Conservation (phyloP, 2,329 filamentous ascomycete genomes). For the Claviceps paspali region DNA sequence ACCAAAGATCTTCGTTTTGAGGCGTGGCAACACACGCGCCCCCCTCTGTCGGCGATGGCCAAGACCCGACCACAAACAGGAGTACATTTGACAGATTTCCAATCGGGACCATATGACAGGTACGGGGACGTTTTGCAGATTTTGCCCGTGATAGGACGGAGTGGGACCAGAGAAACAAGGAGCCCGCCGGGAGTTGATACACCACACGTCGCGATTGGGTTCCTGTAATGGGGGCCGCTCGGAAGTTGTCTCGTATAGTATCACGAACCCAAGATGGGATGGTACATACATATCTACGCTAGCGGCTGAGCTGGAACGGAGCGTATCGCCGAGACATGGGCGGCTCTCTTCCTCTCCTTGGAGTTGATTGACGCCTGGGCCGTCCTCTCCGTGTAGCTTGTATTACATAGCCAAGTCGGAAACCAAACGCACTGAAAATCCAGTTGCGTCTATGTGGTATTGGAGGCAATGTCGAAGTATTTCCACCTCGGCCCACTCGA, state of each 20-base stretch:
- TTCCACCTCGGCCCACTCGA: no score
- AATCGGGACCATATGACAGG: not conserved
- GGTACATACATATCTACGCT: not conserved
- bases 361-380: not conserved
- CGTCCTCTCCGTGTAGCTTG: not conserved
- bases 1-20: not conserved
- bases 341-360: not conserved
- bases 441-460: no score
- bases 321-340: not conserved
- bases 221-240: not conserved
- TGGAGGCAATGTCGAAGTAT: no score
- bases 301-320: not conserved
- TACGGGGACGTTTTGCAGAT: not conserved
- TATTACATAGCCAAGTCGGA: not conserved
- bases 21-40: not conserved
- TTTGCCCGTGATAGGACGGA: not conserved
- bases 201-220: not conserved
- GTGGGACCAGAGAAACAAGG: not conserved
- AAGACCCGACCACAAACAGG: not conserved
- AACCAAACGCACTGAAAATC: no score
- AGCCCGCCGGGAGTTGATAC: not conserved
- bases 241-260: slow-evolving; percentile 1
- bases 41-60: not conserved
- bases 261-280: not conserved
- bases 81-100: not conserved